phyloP scores from a whole-genome alignment of 306 rosid species.

The Parietaria judaica region DNA sequence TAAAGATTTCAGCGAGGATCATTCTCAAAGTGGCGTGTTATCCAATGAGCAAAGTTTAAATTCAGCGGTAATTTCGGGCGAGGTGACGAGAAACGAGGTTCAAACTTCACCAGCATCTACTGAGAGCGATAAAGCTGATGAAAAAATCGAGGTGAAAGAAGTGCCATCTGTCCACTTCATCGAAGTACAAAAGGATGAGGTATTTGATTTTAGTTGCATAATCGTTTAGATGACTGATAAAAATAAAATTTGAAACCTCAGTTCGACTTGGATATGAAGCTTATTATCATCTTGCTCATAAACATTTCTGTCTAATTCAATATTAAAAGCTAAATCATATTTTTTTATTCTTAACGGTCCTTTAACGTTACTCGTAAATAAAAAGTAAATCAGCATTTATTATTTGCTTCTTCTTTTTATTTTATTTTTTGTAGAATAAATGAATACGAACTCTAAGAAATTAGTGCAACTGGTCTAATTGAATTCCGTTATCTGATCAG shows the following conservation, averaged over 20 bases:
- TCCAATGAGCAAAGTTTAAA: slow-evolving; percentile 28
- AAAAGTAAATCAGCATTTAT: neutral
- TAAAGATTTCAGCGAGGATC: slow-evolving; percentile 32
- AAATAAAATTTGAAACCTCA: neutral
- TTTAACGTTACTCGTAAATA: neutral
- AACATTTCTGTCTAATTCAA: neutral
- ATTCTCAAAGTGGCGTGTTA: slow-evolving; percentile 26
- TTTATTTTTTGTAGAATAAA: neutral
- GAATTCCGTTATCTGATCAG: too few relatives aligned
- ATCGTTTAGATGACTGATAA: slow-evolving; percentile 2
- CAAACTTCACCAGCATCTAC: slow-evolving; percentile 32
- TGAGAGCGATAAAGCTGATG: slow-evolving; percentile 26
- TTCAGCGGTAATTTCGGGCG: slow-evolving; percentile 22
- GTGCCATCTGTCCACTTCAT: slow-evolving; percentile 27
- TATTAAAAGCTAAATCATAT: neutral
- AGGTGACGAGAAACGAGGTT: slow-evolving; percentile 27
- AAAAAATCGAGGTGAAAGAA: slow-evolving; percentile 28
- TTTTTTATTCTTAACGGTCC: neutral
- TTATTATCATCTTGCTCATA: neutral
- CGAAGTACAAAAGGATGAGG: slow-evolving; percentile 44
- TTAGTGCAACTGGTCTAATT: too few relatives aligned
- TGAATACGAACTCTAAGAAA: too few relatives aligned
- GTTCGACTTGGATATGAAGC: neutral
- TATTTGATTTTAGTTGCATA: slow-evolving; percentile 14
- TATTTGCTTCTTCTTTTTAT: neutral